A percentile compares a stretch with the other conserved stretches of the same genome.
These are phyloP conservation scores for Pyrenula massariospora DNA, from an alignment of 495 filamentous ascomycete genomes.

Conservation along the genomic window DNA sequence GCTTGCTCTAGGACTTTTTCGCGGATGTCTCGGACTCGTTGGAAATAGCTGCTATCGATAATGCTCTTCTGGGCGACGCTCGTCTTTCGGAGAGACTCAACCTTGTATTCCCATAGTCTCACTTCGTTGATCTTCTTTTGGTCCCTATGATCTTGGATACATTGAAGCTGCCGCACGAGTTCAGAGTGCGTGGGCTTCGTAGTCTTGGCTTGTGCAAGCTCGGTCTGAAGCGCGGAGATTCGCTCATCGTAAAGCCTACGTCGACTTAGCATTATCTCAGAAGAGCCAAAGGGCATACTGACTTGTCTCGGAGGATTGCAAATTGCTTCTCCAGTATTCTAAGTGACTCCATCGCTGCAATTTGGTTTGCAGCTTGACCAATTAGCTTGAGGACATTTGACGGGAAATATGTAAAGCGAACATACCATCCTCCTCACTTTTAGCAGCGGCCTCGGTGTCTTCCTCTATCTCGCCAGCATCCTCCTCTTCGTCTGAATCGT, in stretches of 20 bases:
- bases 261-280: constrained; percentile 7
- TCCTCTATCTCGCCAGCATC: constrained; percentile 29
- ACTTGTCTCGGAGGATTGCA: constrained; percentile 77
- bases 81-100: constrained; percentile 57
- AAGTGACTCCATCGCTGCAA: constrained; percentile 69
- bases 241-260: constrained; percentile 76
- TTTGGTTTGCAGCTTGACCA: constrained; percentile 59
- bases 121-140: constrained; percentile 67
- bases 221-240: constrained; percentile 64
- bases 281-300: constrained; percentile 14
- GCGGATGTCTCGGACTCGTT: constrained; percentile 66
- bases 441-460: constrained; percentile 39
- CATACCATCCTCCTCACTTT: constrained; percentile 70
- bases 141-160: constrained; percentile 66
- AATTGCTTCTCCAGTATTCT: constrained; percentile 73
- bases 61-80: constrained; percentile 72
- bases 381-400: constrained; percentile 24
- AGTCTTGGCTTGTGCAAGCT: constrained; percentile 70
- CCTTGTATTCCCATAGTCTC: constrained; percentile 56
- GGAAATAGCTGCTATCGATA: constrained; percentile 76
- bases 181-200: constrained; percentile 79
- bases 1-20: constrained; percentile 68
- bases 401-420: constrained; percentile 5
- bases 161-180: constrained; percentile 72
- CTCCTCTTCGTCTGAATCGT: constrained; percentile 29